Base-by-base conservation (phyloP, 129 eudicot species). In the Calendula officinalis region DNA sequence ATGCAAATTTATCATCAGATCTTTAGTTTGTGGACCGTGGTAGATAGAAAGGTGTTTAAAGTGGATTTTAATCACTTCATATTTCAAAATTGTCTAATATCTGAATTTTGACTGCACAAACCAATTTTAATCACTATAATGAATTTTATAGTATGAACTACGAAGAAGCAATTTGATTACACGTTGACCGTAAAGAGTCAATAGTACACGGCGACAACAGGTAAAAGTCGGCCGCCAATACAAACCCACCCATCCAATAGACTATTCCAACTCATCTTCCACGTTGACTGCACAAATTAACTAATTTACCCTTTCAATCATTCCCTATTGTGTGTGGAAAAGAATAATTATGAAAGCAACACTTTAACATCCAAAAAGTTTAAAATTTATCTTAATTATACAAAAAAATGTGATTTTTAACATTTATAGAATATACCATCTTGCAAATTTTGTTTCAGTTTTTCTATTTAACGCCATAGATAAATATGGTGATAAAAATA, bases 1-100 rank as follows among this genome's bases (percentile, higher is more conserved):
- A 57, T n/a, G 63, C n/a, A 57, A 57, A 13, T 57, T 3, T 57
- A 44, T 14, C 36, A n/a, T 62, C 68, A 62, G 13, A 62, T 17
- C 16, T 27, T 27, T 61, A 1, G 67, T 61, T 42, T 43, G 53
- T 62, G 55, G 67, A 41, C 27, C 11, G 53, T 62, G 41, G 54
- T 44, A 30, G 41, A 6, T 44, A 43, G 22, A 60, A 60, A 60
- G 65, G 13, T 60, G 36, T 61, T 44, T 3, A 5, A 8, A 61
- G 9, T 40, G 39, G 43, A 30, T n/a, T 62, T 62, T 27, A 62
- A 33, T 44, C 12, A 7, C 13, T 44, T 62, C 42, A n/a, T 62
- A 22, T 22, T 22, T 22, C 30, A 22, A 22, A 22, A 2, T 22
- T 2, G 30, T 22, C 30, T 22, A 22, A 22, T 22, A 22, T 22